A percentile compares a stretch with the other conserved stretches of the same genome.
These are phyloP conservation scores for Hysterium pulicare DNA, from an alignment of 2,329 filamentous ascomycete genomes.

Conservation along the genomic window DNA sequence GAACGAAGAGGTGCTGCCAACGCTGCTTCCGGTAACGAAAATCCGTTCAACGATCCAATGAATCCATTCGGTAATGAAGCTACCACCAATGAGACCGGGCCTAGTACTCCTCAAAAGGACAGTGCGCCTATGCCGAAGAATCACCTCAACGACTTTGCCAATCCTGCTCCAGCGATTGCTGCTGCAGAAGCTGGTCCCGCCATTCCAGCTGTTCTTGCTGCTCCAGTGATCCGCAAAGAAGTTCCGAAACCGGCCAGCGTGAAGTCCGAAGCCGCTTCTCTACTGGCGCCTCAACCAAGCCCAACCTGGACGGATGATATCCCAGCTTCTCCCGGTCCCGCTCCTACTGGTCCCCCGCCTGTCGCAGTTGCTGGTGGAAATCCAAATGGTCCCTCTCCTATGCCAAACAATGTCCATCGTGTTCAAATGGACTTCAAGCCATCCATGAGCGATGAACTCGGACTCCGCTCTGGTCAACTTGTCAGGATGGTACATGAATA, in stretches of 20 bases:
- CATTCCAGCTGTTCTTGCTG: too few relatives aligned
- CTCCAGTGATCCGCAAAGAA: conserved; percentile 35
- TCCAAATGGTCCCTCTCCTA: conserved; percentile 53
- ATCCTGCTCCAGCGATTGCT: conserved; percentile 39
- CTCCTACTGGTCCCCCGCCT: conserved; percentile 36
- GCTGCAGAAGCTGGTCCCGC: conserved; percentile 37
- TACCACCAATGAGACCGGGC: too few relatives aligned
- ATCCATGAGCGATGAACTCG: conserved; percentile 88
- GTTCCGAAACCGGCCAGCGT: conserved; percentile 52
- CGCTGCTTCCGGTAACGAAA: conserved; percentile 52
- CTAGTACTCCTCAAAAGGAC: conserved; percentile 23
- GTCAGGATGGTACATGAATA: conserved; percentile 92
- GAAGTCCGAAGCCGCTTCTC: conserved; percentile 41
- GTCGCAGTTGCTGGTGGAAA: conserved; percentile 59
- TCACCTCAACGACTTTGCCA: conserved; percentile 22
- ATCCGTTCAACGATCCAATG: conserved; percentile 56
- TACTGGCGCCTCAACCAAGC: conserved; percentile 46
- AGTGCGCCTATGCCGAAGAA: conserved; percentile 21
- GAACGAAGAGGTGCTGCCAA: conserved; percentile 37
- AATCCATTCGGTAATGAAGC: too few relatives aligned
- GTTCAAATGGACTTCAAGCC: conserved; percentile 93
- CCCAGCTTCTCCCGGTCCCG: conserved; percentile 50
- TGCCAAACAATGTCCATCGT: conserved; percentile 70
- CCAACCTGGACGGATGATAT: conserved; percentile 61
- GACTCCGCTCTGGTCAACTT: conserved; percentile 74